phyloP scores from a whole-genome alignment of 306 rosid genomes.

The Alnus rubra region DNA sequence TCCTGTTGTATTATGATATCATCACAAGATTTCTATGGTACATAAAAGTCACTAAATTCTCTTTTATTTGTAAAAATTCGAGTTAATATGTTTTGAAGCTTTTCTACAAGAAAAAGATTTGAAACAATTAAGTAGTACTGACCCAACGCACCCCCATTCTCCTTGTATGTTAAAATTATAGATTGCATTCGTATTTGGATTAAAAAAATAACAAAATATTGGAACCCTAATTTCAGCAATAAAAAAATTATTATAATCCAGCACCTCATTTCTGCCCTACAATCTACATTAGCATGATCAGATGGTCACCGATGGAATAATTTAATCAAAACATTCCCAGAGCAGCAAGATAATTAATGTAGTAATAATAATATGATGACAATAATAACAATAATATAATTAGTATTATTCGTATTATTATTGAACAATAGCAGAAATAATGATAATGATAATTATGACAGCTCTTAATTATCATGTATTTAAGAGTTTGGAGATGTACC shows the following conservation, averaged over 20 bases:
- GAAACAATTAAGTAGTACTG: background rate
- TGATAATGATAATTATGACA: no score
- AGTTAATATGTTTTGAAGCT: background rate
- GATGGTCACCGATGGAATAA: background rate
- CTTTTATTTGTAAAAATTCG: background rate
- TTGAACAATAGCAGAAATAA: no score
- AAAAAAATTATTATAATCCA: background rate
- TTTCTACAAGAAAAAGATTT: background rate
- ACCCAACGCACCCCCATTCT: background rate
- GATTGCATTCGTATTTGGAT: background rate
- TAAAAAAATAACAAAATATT: background rate
- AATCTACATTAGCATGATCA: background rate
- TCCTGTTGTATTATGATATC: background rate
- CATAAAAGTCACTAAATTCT: no score
- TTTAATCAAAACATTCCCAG: background rate
- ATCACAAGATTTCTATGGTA: background rate
- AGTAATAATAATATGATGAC: background rate
- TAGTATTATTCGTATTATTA: no score
- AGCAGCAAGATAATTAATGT: background rate
- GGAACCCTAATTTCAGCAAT: background rate
- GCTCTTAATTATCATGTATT: background rate
- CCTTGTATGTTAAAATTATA: background rate
- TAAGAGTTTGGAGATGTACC: constrained; percentile 9
- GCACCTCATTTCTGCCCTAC: background rate
- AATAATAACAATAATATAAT: background rate